phyloP scores from a whole-genome alignment of 1,139 yeast species.

The Suhomyces anneliseae region DNA sequence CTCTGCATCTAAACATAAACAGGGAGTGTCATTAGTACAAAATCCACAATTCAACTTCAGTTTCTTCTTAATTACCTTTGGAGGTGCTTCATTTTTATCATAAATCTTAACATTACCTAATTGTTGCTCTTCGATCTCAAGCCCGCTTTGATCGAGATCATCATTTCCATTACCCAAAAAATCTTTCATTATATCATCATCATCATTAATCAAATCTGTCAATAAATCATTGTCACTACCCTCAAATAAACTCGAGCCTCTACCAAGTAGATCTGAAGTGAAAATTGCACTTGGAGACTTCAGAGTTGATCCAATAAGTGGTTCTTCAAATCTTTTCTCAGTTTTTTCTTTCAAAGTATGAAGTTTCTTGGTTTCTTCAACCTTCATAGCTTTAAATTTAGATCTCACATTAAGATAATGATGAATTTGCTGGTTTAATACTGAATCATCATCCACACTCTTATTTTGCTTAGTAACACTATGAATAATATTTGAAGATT shows the following conservation, averaged over 20 bases:
- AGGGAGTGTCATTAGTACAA: conserved; percentile 42
- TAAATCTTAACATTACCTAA: conserved; percentile 16
- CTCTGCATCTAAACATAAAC: conserved; percentile 41
- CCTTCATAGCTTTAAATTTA: conserved; percentile 23
- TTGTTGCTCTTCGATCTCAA: conserved; percentile 14
- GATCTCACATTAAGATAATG: conserved; percentile 33
- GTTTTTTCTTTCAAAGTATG: conserved; percentile 13
- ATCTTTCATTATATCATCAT: conserved; percentile 9
- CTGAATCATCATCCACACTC: conserved; percentile 14
- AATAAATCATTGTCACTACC: conserved; percentile 10
- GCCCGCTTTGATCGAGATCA: conserved; percentile 10
- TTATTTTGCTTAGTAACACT: conserved; percentile 37
- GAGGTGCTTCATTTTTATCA: conserved; percentile 12
- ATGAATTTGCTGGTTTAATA: conserved; percentile 36
- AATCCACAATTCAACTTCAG: conserved; percentile 39
- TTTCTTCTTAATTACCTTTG: conserved; percentile 13
- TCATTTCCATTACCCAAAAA: conserved; percentile 7
- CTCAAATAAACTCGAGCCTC: conserved; percentile 21
- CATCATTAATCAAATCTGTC: conserved; percentile 8
- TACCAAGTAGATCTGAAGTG: conserved; percentile 23
- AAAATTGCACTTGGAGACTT: conserved; percentile 4
- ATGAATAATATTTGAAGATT: conserved; percentile 41
- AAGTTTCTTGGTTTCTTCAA: conserved; percentile 17
- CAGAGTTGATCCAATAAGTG: neutral
- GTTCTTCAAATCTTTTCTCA: neutral